Percentiles rank a stretch among this genome's conserved stretches.
Evolutionary conservation across 1,284 basidiomycete species (phyloP).

Genomic region (Pseudozyma sp.): DNA sequence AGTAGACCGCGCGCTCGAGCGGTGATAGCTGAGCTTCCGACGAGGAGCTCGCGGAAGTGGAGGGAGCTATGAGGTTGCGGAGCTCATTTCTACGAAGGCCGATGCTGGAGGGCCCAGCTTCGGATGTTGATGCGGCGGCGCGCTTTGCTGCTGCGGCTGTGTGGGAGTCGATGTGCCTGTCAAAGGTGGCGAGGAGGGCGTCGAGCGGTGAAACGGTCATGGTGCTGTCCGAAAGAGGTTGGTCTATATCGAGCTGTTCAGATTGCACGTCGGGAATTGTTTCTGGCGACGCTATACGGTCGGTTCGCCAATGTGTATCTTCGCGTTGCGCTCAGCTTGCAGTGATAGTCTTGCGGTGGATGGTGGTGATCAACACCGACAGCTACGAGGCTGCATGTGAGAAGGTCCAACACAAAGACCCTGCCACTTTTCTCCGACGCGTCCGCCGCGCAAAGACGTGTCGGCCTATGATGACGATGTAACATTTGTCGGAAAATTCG

Average conservation of each 20-base stretch:
- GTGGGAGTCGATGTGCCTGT: slow-evolving; percentile 29
- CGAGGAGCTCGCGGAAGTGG: not conserved
- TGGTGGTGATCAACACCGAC: too few relatives aligned
- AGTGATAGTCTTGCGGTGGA: too few relatives aligned
- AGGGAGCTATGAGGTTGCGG: slow-evolving; percentile 18
- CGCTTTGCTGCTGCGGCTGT: slow-evolving; percentile 15
- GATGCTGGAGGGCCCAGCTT: slow-evolving; percentile 25
- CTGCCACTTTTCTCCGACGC: slow-evolving; percentile 22
- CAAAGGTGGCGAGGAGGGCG: slow-evolving; percentile 26
- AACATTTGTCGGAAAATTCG: not conserved
- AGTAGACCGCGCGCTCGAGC: slow-evolving; percentile 43
- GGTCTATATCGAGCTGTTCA: too few relatives aligned
- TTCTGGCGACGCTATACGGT: too few relatives aligned
- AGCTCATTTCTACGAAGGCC: slow-evolving; percentile 20
- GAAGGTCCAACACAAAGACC: slow-evolving; percentile 7
- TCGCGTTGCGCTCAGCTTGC: too few relatives aligned
- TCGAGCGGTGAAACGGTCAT: slow-evolving; percentile 41
- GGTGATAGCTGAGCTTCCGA: slow-evolving; percentile 22
- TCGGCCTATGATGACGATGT: not conserved
- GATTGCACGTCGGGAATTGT: not conserved
- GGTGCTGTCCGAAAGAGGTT: not conserved
- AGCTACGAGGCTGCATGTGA: too few relatives aligned
- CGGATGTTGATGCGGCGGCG: slow-evolving; percentile 3
- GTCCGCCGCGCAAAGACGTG: slow-evolving; percentile 24
- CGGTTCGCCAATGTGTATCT: too few relatives aligned